Base-by-base conservation (phyloP, 1,284 basidiomycete genomes). In the Phenoliferia sp. region DNA sequence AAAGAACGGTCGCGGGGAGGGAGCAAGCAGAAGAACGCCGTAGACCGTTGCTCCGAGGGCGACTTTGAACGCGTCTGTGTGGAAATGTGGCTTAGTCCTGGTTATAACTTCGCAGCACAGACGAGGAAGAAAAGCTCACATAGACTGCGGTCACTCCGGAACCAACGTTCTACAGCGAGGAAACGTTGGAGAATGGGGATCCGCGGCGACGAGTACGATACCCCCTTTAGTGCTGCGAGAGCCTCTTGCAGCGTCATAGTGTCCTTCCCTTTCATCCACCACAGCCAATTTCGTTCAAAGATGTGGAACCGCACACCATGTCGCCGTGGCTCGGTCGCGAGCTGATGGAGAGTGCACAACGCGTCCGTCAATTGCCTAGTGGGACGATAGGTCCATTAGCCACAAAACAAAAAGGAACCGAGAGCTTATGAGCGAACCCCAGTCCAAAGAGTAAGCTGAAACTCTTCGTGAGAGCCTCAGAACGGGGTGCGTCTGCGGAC, bases 231-330 rank as follows among this genome's bases (percentile, higher is more conserved):
- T 3, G 75, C 48, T 10, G 78, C 77, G 26, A 80, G 62, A 2
- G 79, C 79, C 67, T 79, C 77, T n/a, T 72, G 72, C 17, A 79
- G 69, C 6, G 73, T 61, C 55, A 79, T 70, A 35, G 69, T 62
- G 9, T 55, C 58, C 48, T 68, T 68, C 15, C 29, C 31, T 32
- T 19, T 22, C 29, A 12, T 50, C 59, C 59, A 61, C 12, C 56
- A 68, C 17, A 62, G 32, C 63, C 33, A 61, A 9, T 44, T 50
- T 29, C 31, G 64, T 66, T 63, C 79, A 77, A 60, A 77, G 54
- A 78, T 69, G 67, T 80, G 79, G 39, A 80, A 65, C 61, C 79
- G 78, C 7, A 61, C 33, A 3, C 59, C 44, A 29, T 33, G 48
- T 6, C 9, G 7, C 12, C 59, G 59, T 3, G 28, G 39, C 16